Conservation (phyloP, 2,329 filamentous ascomycete species). For the Cercospora nicotianae region DNA sequence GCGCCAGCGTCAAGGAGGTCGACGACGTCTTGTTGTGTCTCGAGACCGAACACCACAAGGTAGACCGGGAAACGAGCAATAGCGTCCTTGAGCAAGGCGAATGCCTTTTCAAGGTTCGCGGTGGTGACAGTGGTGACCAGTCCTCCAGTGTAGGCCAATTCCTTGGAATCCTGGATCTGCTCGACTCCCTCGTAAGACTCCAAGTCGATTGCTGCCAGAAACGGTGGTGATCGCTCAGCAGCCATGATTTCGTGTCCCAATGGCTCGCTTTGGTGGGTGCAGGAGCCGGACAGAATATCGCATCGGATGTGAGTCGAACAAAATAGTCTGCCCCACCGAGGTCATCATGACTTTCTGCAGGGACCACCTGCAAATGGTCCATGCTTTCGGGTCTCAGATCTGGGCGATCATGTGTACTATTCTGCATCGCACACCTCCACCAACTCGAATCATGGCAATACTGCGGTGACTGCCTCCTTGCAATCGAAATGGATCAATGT, state of each 20-base stretch:
- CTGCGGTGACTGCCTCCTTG: neutral
- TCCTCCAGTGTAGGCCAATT: slow-evolving; percentile 60
- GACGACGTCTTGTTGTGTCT: slow-evolving; percentile 70
- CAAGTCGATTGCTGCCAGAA: slow-evolving; percentile 53
- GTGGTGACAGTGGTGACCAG: slow-evolving; percentile 56
- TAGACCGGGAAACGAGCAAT: slow-evolving; percentile 62
- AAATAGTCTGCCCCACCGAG: slow-evolving; percentile 6
- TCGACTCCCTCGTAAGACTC: slow-evolving; percentile 45
- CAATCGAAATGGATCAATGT: neutral
- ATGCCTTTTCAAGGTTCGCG: slow-evolving; percentile 46
- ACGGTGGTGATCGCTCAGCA: slow-evolving; percentile 38
- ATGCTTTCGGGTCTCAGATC: neutral
- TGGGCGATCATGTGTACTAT: neutral
- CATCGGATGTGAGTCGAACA: slow-evolving; percentile 3
- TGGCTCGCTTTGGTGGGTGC: slow-evolving; percentile 2
- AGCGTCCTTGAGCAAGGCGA: slow-evolving; percentile 57
- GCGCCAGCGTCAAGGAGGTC: slow-evolving; percentile 83
- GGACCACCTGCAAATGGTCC: neutral
- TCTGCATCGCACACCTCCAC: neutral
- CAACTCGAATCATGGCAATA: neutral
- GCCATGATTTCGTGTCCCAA: slow-evolving; percentile 21
- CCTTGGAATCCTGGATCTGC: slow-evolving; percentile 48
- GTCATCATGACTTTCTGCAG: slow-evolving; percentile 16
- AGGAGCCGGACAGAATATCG: slow-evolving; percentile 4
- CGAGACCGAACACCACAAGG: slow-evolving; percentile 72